Percentiles rank a stretch among this genome's conserved stretches.
Conservation (phyloP, 805 yeast species). For the Tetrapisispora iriomotensis region DNA sequence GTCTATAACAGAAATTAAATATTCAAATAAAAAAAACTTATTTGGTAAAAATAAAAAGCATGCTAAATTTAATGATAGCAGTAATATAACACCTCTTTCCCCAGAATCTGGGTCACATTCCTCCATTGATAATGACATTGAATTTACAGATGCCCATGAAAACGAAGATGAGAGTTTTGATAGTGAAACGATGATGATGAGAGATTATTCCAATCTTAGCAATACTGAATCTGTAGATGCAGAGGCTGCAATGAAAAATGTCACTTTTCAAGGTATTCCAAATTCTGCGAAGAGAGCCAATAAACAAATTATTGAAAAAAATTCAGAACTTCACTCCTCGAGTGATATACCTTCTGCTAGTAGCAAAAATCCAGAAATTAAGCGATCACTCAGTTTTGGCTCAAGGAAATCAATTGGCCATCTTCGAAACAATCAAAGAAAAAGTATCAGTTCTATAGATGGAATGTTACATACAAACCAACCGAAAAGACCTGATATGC, state of each 20-base stretch:
- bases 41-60: not conserved
- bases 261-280: constrained; percentile 25
- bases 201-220: not conserved
- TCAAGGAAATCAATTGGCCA: not conserved
- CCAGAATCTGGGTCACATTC: too few species aligned
- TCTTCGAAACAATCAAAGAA: not conserved
- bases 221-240: constrained; percentile 6
- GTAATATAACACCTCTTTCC: too few species aligned
- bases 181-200: not conserved
- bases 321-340: not conserved
- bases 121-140: too few species aligned
- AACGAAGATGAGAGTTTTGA: not conserved
- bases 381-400: not conserved
- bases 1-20: constrained; percentile 1
- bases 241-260: constrained; percentile 24
- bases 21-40: not conserved
- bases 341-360: not conserved
- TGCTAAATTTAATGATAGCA: not conserved
- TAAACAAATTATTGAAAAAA: not conserved
- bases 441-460: not conserved
- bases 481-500: not conserved
- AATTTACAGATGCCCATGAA: too few species aligned
- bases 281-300: constrained; percentile 14
- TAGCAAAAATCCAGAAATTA: not conserved
- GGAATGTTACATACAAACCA: not conserved